Base-by-base conservation (phyloP, 345 rosid genomes). In the Sonneratia caseolaris region DNA sequence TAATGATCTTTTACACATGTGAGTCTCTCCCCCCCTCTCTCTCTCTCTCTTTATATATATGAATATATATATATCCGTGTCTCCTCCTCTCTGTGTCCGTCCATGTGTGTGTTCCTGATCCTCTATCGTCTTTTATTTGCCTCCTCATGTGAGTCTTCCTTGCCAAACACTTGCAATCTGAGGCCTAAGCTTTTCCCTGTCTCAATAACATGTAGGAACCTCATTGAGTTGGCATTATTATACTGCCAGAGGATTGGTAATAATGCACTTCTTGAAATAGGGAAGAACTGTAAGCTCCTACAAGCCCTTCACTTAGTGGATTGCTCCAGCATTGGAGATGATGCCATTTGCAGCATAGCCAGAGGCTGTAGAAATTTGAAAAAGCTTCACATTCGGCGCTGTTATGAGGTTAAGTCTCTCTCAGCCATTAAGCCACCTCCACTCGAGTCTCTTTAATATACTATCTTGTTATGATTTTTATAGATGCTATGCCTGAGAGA, bases 381-480 rank as follows among this genome's bases (percentile, higher is more conserved):
- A 84, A 87, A 91, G 76, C 97, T 93, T 73, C 98, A 93, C 78
- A 85, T 93, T 73, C 89, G 97, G 16, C 86, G 97, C 74, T 93
- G 98, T 79, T 89, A 87, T 51, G 96, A 91, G 97, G 98, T 83
- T 68, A 74, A 76, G 70, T 78, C 22, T 57, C 40, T 72, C 76
- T 56, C 37, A 43, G 18, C 24, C 42, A 18, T 66, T 32, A 48
- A 11, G 38, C 36, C 68, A 12, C 38, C 66, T n/a, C 38, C 11
- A 35, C 64, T 19, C 12, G 35, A 57, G 32, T 57, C 64, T 57
- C 1, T 57, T 32, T 1, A 53, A 53, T 18, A 10, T 57, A 11
- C 12, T 32, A 1, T 22, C 64, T 57, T n/a, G 64, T 57, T 57
- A 22, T 57, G 32, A n/a, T 22, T n/a, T 22, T 32, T 57, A 57